A percentile compares a stretch with the other conserved stretches of the same genome.
These are phyloP conservation scores for Xylaria nigripes DNA, from an alignment of 495 filamentous ascomycete species.

Conservation along the genomic window DNA sequence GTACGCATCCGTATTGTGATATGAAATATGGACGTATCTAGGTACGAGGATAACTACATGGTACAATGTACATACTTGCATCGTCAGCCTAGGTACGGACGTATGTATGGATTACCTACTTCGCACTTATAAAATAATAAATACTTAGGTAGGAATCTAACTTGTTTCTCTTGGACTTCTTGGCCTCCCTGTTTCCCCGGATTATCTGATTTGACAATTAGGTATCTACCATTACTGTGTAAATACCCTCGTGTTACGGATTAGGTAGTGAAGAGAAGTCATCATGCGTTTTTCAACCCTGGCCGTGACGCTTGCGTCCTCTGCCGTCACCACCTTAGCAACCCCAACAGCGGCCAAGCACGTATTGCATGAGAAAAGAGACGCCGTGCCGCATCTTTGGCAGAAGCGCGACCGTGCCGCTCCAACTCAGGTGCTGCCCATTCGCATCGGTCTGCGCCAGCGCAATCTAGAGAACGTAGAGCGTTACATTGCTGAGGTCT, in stretches of 20 bases:
- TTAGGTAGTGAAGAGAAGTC: neutral
- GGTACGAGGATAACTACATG: too few species aligned
- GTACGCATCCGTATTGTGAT: too few species aligned
- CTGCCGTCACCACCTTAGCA: neutral
- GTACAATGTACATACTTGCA: too few species aligned
- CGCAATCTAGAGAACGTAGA: constrained; percentile 45
- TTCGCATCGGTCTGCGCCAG: constrained; percentile 50
- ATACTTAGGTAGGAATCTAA: neutral
- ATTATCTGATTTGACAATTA: neutral
- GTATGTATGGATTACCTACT: too few species aligned
- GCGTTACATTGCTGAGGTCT: constrained; percentile 32
- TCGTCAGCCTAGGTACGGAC: too few species aligned
- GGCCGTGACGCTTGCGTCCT: neutral
- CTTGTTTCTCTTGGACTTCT: constrained; percentile 6
- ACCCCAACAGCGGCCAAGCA: constrained; percentile 1
- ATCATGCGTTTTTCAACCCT: constrained; percentile 10
- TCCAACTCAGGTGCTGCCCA: constrained; percentile 33
- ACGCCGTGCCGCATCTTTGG: constrained; percentile 8
- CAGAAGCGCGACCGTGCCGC: constrained; percentile 15
- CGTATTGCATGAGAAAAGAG: constrained; percentile 10
- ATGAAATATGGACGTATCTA: too few species aligned
- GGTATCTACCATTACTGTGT: too few species aligned
- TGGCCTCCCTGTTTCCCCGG: constrained; percentile 1
- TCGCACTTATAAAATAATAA: too few species aligned
- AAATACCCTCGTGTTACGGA: too few species aligned